Base-by-base conservation (phyloP, 805 yeast species). In the Komagataella populi region DNA sequence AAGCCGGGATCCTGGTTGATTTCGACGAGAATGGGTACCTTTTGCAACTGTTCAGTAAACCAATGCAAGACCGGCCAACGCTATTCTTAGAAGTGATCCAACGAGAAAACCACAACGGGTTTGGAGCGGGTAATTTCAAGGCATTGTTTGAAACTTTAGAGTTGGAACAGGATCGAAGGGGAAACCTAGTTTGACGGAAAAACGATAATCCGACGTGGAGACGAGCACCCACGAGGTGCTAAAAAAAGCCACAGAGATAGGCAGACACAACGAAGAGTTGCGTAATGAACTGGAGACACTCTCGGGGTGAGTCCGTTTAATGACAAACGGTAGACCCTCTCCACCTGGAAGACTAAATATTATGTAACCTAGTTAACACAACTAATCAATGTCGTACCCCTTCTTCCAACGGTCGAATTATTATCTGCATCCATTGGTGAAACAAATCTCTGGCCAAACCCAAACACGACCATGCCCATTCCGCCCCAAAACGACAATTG, bases 111-210 rank as follows among this genome's bases (percentile, higher is more conserved):
- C 90, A 85, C 62, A 75, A 82, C 54, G 96, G 96, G 0, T 87
- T 87, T 65, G 96, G 96, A 1, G 88, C 88, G 49, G 96, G 96
- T 1, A 87, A 89, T 54, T 87, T 87, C 69, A 84, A 80, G 62
- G 85, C 93, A 0, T 68, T 88, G 44, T 87, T 85, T 60, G 90
- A 87, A 60, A 78, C 84, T 6, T 80, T 87, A 52, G 96, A 87
- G 63, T 72, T 73, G n/a, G 90, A 86, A 56, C 96, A 87, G 62
- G 71, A 63, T 52, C 60, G 65, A 49, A 75, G 96, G 50, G 95
- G 95, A 1, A 87, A 87, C 14, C 64, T 80, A 22, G 55, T 55
- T 4, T 23, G 23, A 46, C 46, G 20, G 46, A 17, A 44, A 44
- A 20, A 17, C 20, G 12, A 44, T 44, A 17, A 44, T 44, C 20